Conservation (phyloP, 306 rosid species). For the Ochetophila trinervis region DNA sequence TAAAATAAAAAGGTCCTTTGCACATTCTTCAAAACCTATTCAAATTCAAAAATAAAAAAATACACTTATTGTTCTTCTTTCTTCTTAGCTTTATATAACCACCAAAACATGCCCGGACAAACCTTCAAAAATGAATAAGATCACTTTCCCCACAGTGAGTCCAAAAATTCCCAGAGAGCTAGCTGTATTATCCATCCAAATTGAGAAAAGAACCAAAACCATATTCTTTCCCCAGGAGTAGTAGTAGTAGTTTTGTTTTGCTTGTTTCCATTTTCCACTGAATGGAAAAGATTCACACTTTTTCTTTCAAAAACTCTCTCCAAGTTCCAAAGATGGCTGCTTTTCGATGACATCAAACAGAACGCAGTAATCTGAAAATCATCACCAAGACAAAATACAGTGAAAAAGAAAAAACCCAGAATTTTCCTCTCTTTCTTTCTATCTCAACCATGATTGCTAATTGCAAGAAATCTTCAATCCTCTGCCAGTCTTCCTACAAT, state of each 20-base stretch:
- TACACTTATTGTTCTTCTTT: constrained; percentile 1
- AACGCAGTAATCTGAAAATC: neutral
- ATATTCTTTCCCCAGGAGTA: no score
- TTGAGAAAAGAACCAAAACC: no score
- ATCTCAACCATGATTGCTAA: constrained; percentile 17
- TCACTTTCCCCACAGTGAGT: neutral
- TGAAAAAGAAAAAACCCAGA: neutral
- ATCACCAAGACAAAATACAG: neutral
- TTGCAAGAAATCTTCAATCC: constrained; percentile 25
- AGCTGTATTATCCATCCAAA: no score
- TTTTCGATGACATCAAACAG: neutral
- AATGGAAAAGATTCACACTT: neutral
- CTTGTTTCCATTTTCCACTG: neutral
- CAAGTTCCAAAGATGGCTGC: neutral
- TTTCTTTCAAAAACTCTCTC: neutral
- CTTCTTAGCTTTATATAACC: neutral
- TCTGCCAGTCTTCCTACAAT: constrained; percentile 40
- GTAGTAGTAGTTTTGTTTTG: no score
- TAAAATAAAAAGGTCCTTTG: neutral
- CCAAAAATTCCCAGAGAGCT: no score
- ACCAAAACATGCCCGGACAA: neutral
- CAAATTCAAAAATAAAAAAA: neutral
- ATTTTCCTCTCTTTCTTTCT: neutral
- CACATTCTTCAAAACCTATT: neutral
- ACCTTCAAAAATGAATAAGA: neutral